Evolutionary conservation across 345 rosid species (phyloP), one percentile per base, ranked within the genome.

Genomic region (Euphorbia pulcherrima): DNA sequence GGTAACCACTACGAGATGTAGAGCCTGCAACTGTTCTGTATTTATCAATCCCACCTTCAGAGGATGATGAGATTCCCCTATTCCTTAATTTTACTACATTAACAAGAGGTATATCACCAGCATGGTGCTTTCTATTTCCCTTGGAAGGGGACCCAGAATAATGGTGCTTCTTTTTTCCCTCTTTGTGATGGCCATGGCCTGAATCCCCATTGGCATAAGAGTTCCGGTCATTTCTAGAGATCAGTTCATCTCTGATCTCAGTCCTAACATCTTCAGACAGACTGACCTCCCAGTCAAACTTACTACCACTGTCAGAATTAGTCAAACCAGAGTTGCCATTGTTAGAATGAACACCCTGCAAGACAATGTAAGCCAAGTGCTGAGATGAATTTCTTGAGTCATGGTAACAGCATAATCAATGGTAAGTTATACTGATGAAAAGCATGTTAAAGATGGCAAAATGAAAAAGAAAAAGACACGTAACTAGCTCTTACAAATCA

Each of bases 401-500:
- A 55, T 41, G 33, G 51, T 51, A 71, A 53, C 40, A 39, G 73
- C 64, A 56, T 51, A 57, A n/a, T 26, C 53, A 23, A 18, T 46
- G 64, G 68, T 11, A 55, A 37, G 51, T 52, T 47, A 14, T 18
- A 48, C 8, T 39, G 20, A 65, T 17, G 28, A 68, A 24, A 67
- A 68, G 61, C 68, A 40, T 53, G 79, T 35, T 21, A 44, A 66
- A 46, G 12, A 23, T 60, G 1, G 61, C 68, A 71, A 66, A 64
- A 52, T 40, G 54, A 56, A 52, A 40, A 41, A 41, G 24, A 62
- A 23, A 30, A 21, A 48, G 57, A 77, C 74, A 58, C 68, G 72
- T 67, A 81, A 81, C 84, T 78, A 84, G 89, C 80, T 89, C 97
- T 91, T 89, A 89, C 92, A 73, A 91, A 86, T 87, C 81, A 80